These are phyloP conservation scores for Ceratocystis variospora DNA, from an alignment of 2,329 filamentous ascomycete genomes.

Conservation along the genomic window DNA sequence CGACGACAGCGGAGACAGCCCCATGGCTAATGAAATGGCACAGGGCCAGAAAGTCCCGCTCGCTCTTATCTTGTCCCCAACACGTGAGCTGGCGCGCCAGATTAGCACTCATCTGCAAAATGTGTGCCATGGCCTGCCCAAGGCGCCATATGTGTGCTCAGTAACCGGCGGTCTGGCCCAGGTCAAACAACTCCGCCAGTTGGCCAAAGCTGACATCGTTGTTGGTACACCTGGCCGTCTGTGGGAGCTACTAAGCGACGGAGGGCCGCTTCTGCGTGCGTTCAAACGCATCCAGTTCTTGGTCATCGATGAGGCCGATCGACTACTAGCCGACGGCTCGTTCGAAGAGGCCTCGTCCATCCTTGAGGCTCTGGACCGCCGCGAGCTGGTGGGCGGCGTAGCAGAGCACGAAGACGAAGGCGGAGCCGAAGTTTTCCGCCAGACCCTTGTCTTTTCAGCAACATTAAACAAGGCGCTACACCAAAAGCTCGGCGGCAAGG, in stretches of 20 bases:
- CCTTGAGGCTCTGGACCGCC: constrained; percentile 60
- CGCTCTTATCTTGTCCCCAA: constrained; percentile 78
- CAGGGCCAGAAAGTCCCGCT: constrained; percentile 38
- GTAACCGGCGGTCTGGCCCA: constrained; percentile 85
- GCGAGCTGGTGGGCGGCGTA: constrained; percentile 38
- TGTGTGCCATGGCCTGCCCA: constrained; percentile 49
- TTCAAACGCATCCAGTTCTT: constrained; percentile 68
- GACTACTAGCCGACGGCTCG: constrained; percentile 79
- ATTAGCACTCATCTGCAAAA: constrained; percentile 68
- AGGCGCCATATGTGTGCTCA: constrained; percentile 62
- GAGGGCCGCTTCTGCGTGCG: constrained; percentile 51
- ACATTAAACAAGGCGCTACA: constrained; percentile 88
- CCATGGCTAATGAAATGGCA: constrained; percentile 24
- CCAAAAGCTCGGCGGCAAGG: constrained; percentile 74
- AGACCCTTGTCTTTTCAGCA: constrained; percentile 92
- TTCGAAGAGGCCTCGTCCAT: constrained; percentile 93
- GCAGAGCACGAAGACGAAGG: constrained; percentile 39
- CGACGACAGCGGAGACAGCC: not conserved
- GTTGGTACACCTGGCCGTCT: constrained; percentile 82
- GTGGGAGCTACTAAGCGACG: constrained; percentile 83
- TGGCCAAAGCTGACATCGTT: constrained; percentile 79
- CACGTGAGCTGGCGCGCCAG: constrained; percentile 86
- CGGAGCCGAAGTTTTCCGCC: constrained; percentile 39
- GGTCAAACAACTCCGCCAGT: constrained; percentile 82
- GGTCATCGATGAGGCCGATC: constrained; percentile 87